Evolutionary conservation across 495 filamentous ascomycete genomes (phyloP).

Genomic region (Massariosphaeria phaeospora): DNA sequence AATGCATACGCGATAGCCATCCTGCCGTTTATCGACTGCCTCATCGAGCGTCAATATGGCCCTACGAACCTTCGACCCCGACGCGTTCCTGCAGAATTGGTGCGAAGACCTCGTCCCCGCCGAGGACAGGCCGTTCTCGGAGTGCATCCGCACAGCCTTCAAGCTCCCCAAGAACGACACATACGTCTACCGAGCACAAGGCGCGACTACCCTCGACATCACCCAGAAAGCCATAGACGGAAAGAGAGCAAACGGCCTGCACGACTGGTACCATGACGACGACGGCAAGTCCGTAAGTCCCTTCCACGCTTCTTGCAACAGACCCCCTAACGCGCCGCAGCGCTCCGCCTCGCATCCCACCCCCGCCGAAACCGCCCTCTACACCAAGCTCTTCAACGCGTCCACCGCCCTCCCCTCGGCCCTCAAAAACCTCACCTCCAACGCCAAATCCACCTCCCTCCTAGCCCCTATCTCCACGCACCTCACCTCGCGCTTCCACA

Average conservation of each 20-base stretch:
- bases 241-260: slow-evolving; percentile 45
- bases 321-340: slow-evolving; percentile 1
- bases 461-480: slow-evolving; percentile 48
- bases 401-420: slow-evolving; percentile 47
- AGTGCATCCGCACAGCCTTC: slow-evolving; percentile 52
- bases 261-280: slow-evolving; percentile 42
- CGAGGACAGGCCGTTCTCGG: slow-evolving; percentile 45
- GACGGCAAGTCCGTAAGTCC: slow-evolving; percentile 36
- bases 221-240: slow-evolving; percentile 50
- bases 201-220: slow-evolving; percentile 47
- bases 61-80: slow-evolving; percentile 37
- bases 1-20: too few species aligned
- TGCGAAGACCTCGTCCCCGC: slow-evolving; percentile 17
- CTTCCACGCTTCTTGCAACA: neutral
- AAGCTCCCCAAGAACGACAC: slow-evolving; percentile 44
- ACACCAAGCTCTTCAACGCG: slow-evolving; percentile 55
- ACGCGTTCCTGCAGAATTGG: slow-evolving; percentile 41
- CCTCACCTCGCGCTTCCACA: slow-evolving; percentile 40
- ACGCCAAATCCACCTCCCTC: slow-evolving; percentile 55
- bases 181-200: slow-evolving; percentile 52
- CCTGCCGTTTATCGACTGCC: neutral
- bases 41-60: neutral
- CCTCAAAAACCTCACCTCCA: slow-evolving; percentile 50
- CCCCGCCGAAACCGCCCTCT: slow-evolving; percentile 49
- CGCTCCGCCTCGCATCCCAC: slow-evolving; percentile 40